phyloP scores from a whole-genome alignment of 495 filamentous ascomycete species.

The Astrothelium subdiscretum region DNA sequence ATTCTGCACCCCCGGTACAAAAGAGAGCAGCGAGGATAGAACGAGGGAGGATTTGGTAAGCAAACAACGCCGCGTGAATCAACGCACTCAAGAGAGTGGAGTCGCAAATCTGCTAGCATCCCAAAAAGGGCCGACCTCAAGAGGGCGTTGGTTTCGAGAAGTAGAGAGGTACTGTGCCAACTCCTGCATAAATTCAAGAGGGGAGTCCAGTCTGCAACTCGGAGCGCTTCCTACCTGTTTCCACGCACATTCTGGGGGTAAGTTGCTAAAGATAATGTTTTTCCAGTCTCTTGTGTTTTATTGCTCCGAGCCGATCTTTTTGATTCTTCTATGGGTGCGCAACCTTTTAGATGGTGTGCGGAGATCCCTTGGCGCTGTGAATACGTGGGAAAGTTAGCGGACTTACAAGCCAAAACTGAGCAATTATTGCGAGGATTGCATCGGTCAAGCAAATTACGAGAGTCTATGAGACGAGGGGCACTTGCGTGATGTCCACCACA shows the following conservation, averaged over 20 bases:
- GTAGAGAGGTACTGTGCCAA: constrained; percentile 3
- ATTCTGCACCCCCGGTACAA: not conserved
- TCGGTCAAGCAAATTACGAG: not conserved
- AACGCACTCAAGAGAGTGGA: not conserved
- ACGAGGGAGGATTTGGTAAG: not conserved
- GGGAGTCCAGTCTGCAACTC: constrained; percentile 2
- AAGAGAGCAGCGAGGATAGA: not conserved
- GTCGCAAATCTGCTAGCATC: not conserved
- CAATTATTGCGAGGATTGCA: not conserved
- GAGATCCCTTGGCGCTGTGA: not conserved
- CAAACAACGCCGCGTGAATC: not conserved
- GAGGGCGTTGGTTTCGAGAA: not conserved
- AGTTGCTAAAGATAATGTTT: constrained; percentile 2
- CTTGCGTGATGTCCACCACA: constrained; percentile 50
- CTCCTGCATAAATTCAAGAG: constrained; percentile 1
- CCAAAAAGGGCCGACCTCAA: constrained; percentile 2
- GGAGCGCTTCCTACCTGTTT: constrained; percentile 1
- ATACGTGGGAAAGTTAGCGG: not conserved
- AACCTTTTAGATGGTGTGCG: constrained; percentile 2
- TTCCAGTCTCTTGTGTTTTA: constrained; percentile 1
- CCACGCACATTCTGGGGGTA: not conserved
- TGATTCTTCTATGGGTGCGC: not conserved
- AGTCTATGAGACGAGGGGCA: constrained; percentile 6
- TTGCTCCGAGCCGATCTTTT: constrained; percentile 1
- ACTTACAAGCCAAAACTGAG: not conserved